Conservation (phyloP, 257 asterid genomes). For the Galeopsis tetrahit region DNA sequence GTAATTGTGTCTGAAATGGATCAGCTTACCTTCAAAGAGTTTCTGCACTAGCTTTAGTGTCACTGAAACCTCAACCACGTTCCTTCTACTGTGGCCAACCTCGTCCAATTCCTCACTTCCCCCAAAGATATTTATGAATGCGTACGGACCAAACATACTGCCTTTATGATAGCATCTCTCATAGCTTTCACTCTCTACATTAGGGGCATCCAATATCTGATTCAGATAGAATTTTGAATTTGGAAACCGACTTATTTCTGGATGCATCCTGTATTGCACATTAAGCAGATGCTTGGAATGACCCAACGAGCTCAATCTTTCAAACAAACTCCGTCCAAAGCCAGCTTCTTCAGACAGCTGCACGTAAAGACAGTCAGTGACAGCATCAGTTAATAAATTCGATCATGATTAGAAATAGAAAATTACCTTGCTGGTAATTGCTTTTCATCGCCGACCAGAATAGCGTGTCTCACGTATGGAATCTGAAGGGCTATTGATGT, state of each 20-base stretch:
- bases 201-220: slow-evolving; percentile 48
- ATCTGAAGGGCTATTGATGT: slow-evolving; percentile 51
- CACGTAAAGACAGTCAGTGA: background rate
- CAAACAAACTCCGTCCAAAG: background rate
- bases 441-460: slow-evolving; percentile 56
- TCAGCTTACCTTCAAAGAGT: slow-evolving; percentile 49
- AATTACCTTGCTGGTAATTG: slow-evolving; percentile 51
- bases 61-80: slow-evolving; percentile 44
- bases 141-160: slow-evolving; percentile 61
- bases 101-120: too few species aligned
- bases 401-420: background rate
- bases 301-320: slow-evolving; percentile 1
- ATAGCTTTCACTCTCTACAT: slow-evolving; percentile 36
- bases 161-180: slow-evolving; percentile 41
- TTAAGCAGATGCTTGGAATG: slow-evolving; percentile 39
- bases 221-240: slow-evolving; percentile 43
- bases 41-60: slow-evolving; percentile 49
- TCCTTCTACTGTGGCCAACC: slow-evolving; percentile 39
- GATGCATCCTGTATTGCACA: slow-evolving; percentile 59
- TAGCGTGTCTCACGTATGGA: slow-evolving; percentile 38
- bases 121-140: slow-evolving; percentile 52
- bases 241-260: slow-evolving; percentile 47
- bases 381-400: background rate
- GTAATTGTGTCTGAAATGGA: background rate
- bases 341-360: slow-evolving; percentile 49